Evolutionary conservation across 2,329 filamentous ascomycete species (phyloP).

Genomic region (Clonostachys solani): DNA sequence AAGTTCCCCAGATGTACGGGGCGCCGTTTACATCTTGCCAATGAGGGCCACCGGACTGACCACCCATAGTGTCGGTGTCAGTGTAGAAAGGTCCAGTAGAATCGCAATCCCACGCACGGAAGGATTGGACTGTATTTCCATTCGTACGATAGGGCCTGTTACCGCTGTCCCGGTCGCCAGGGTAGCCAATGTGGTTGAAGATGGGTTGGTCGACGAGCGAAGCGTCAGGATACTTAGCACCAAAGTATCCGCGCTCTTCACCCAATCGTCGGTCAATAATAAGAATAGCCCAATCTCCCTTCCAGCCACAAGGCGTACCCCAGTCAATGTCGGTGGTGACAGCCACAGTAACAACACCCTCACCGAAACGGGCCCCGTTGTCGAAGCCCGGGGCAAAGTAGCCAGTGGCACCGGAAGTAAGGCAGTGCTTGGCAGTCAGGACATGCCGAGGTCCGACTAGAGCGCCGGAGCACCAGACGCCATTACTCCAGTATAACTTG

Average conservation of each 20-base stretch:
- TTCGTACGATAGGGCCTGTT: conserved; percentile 6
- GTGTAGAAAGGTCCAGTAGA: conserved; percentile 5
- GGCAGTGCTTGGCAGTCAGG: conserved; percentile 17
- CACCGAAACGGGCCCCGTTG: conserved; percentile 9
- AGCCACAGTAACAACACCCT: not conserved
- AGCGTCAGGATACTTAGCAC: conserved; percentile 9
- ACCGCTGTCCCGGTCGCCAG: conserved; percentile 9
- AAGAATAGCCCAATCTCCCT: conserved; percentile 18
- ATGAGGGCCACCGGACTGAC: conserved; percentile 9
- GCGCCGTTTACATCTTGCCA: conserved; percentile 4
- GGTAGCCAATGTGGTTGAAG: conserved; percentile 13
- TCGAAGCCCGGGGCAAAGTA: conserved; percentile 16
- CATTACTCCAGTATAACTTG: conserved; percentile 10
- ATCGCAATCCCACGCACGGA: conserved; percentile 5
- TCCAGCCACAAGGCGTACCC: conserved; percentile 8
- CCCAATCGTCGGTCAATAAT: conserved; percentile 15
- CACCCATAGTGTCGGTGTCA: conserved; percentile 7
- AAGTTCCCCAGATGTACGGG: conserved; percentile 5
- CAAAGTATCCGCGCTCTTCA: conserved; percentile 15
- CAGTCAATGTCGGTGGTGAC: conserved; percentile 1
- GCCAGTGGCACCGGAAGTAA: conserved; percentile 9
- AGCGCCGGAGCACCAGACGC: conserved; percentile 14
- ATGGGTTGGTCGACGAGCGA: conserved; percentile 7
- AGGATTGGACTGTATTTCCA: conserved; percentile 2
- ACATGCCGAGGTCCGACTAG: conserved; percentile 19